These are phyloP conservation scores for Hanseniaspora meyeri DNA, from an alignment of 805 yeast genomes.

Conservation along the genomic window DNA sequence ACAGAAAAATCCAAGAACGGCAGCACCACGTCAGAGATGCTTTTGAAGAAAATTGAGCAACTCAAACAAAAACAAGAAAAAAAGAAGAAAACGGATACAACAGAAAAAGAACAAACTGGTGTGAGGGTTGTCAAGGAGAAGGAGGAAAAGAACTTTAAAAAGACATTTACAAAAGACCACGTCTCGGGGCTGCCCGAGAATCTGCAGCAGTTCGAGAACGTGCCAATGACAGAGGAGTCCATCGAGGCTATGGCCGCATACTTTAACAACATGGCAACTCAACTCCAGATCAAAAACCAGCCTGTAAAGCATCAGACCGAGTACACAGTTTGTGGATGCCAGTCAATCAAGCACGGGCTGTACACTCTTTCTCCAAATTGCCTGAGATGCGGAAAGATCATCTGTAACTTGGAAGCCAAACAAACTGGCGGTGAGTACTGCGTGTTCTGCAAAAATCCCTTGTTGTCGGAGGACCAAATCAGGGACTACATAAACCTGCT, in stretches of 20 bases:
- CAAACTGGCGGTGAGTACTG: constrained; percentile 58
- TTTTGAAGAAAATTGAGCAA: constrained; percentile 1
- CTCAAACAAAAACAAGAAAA: background rate
- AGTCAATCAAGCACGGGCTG: constrained; percentile 78
- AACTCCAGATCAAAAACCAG: background rate
- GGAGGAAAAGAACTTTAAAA: constrained; percentile 7
- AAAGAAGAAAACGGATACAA: background rate
- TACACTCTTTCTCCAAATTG: constrained; percentile 90
- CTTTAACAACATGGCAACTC: background rate
- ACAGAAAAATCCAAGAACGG: background rate
- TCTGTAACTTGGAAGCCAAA: constrained; percentile 74
- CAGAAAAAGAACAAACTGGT: background rate
- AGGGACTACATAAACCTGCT: constrained; percentile 43
- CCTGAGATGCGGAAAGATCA: constrained; percentile 83
- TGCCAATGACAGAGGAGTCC: constrained; percentile 6
- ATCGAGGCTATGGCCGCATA: constrained; percentile 10
- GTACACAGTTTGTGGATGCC: constrained; percentile 52
- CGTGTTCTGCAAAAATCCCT: constrained; percentile 59
- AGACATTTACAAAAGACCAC: background rate
- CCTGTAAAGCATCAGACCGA: constrained; percentile 13
- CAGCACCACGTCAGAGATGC: constrained; percentile 1
- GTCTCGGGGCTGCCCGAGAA: background rate
- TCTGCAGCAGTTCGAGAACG: background rate
- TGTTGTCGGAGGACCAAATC: constrained; percentile 50
- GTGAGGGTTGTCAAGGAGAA: background rate